A percentile compares a stretch with the other conserved stretches of the same genome.
These are phyloP conservation scores for Umbilicus rupestris DNA, from an alignment of 164 flowering plant genomes.

Conservation along the genomic window DNA sequence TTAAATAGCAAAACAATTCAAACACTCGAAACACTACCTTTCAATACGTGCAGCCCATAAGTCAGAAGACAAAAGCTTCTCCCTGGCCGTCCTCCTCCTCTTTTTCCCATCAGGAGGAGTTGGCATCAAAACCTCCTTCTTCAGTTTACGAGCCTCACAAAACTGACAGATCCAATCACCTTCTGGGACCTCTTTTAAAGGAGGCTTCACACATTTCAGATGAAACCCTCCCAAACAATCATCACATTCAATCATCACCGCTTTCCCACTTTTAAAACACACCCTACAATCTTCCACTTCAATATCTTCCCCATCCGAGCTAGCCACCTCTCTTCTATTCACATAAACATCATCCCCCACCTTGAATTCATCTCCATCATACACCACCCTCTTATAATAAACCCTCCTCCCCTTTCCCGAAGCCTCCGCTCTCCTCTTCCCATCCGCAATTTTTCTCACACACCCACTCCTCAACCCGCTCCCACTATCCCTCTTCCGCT, in stretches of 20 bases:
- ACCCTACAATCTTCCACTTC: slow-evolving; percentile 80
- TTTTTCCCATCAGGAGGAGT: slow-evolving; percentile 64
- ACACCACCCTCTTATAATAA: slow-evolving; percentile 64
- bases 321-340: slow-evolving; percentile 74
- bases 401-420: slow-evolving; percentile 19
- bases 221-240: slow-evolving; percentile 89
- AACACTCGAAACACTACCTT: slow-evolving; percentile 29
- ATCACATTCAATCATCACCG: slow-evolving; percentile 87
- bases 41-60: slow-evolving; percentile 81
- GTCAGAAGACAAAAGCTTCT: slow-evolving; percentile 83
- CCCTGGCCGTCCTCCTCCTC: slow-evolving; percentile 56
- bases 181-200: slow-evolving; percentile 72
- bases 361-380: slow-evolving; percentile 65
- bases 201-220: slow-evolving; percentile 79
- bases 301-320: slow-evolving; percentile 65
- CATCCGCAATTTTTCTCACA: slow-evolving; percentile 7
- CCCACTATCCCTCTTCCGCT: slow-evolving; percentile 19
- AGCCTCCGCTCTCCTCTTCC: slow-evolving; percentile 17
- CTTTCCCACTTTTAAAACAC: slow-evolving; percentile 56
- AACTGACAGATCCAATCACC: slow-evolving; percentile 87
- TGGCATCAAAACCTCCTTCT: slow-evolving; percentile 47
- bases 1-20: neutral
- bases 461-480: neutral
- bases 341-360: slow-evolving; percentile 88
- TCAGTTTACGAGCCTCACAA: slow-evolving; percentile 57